Percentiles rank a stretch among this genome's conserved stretches.
These are phyloP conservation scores for Ramaria rubella DNA, from an alignment of 768 basidiomycete genomes.

Conservation along the genomic window DNA sequence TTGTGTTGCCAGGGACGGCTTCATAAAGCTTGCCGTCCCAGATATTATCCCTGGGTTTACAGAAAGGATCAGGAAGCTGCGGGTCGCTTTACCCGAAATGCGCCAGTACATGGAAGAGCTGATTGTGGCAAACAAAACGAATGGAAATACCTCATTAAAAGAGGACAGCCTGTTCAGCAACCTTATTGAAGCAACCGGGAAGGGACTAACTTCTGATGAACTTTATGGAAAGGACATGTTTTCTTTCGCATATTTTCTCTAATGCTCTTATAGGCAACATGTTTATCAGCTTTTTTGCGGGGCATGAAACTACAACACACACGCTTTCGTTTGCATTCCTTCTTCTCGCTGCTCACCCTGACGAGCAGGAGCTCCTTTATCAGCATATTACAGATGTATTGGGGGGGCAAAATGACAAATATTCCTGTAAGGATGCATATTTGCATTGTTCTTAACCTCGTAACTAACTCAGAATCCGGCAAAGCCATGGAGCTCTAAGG, in stretches of 20 bases:
- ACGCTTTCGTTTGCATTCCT: slow-evolving; percentile 22
- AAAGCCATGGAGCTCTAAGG: neutral
- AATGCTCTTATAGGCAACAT: neutral
- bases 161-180: neutral
- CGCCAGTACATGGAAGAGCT: neutral
- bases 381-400: slow-evolving; percentile 9
- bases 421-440: neutral
- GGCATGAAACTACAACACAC: slow-evolving; percentile 21
- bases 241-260: neutral
- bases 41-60: neutral
- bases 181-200: neutral
- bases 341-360: slow-evolving; percentile 22
- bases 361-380: slow-evolving; percentile 21
- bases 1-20: neutral
- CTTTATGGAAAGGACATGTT: neutral
- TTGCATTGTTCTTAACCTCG: too few relatives aligned
- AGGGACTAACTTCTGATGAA: neutral
- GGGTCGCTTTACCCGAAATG: neutral
- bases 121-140: neutral
- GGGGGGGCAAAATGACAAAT: neutral
- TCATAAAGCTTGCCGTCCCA: neutral
- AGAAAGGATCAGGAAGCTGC: neutral
- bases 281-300: slow-evolving; percentile 2
- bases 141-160: neutral
- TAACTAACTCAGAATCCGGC: too few relatives aligned